Conservation (phyloP, 2,329 filamentous ascomycete species). For the Colletotrichum camelliae region DNA sequence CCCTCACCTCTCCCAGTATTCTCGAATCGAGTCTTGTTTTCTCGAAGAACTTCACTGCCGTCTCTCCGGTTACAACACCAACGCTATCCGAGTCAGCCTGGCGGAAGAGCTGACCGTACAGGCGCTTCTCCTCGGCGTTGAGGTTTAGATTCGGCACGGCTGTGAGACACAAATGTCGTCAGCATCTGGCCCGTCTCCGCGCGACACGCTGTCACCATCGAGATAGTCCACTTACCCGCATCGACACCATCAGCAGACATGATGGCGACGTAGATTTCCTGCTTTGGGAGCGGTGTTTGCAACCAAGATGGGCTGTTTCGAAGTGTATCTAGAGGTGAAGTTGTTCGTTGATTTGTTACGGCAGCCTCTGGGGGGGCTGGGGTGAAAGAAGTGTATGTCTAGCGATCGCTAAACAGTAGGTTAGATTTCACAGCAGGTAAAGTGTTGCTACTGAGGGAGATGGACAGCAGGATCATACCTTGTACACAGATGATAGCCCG, state of each 20-base stretch:
- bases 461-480: background rate
- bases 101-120: slow-evolving; percentile 91
- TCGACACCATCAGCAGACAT: slow-evolving; percentile 21
- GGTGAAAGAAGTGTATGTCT: background rate
- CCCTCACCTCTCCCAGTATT: slow-evolving; percentile 81
- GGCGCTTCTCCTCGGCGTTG: slow-evolving; percentile 88
- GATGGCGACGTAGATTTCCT: background rate
- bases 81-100: slow-evolving; percentile 91
- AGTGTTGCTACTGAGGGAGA: background rate
- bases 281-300: background rate
- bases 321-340: background rate
- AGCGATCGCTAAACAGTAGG: background rate
- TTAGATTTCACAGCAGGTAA: background rate
- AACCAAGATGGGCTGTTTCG: background rate
- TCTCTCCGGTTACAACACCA: slow-evolving; percentile 93
- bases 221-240: slow-evolving; percentile 6
- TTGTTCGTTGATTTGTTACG: background rate
- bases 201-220: background rate
- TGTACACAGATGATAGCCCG: slow-evolving; percentile 9
- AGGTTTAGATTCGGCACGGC: slow-evolving; percentile 79
- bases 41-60: slow-evolving; percentile 97
- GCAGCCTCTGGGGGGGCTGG: slow-evolving; percentile 7
- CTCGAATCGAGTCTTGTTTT: slow-evolving; percentile 89
- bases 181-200: background rate
- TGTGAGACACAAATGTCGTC: slow-evolving; percentile 31